Evolutionary conservation across 768 basidiomycete species (phyloP).

Genomic region (Suillus clintonianus): DNA sequence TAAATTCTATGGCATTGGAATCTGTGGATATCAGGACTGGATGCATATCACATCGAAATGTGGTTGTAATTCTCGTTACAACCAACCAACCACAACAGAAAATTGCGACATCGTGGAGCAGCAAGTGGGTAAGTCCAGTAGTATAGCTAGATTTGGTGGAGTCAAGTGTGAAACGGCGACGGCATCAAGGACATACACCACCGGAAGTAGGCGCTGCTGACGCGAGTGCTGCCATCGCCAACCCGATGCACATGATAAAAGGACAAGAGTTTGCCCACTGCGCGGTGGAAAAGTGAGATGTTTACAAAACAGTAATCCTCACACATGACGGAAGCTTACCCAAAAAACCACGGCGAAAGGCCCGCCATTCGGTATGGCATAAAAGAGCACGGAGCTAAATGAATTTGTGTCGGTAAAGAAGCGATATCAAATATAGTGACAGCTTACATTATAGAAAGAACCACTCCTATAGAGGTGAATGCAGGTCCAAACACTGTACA

Average conservation of each 20-base stretch:
- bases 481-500: constrained; percentile 25
- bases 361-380: constrained; percentile 10
- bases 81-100: constrained; percentile 56
- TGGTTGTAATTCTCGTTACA: too few species aligned
- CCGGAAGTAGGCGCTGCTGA: constrained; percentile 74
- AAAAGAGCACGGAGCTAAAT: constrained; percentile 6
- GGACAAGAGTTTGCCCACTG: constrained; percentile 68
- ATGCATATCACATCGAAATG: not conserved
- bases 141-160: constrained; percentile 35
- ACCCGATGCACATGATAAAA: constrained; percentile 62
- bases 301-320: not conserved
- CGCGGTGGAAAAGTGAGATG: not conserved
- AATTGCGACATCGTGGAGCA: constrained; percentile 43
- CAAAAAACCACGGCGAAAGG: constrained; percentile 10
- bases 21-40: constrained; percentile 29
- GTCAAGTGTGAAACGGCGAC: not conserved
- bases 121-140: constrained; percentile 53
- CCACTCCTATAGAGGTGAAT: constrained; percentile 30
- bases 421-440: not conserved
- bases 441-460: constrained; percentile 18
- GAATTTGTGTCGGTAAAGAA: too few species aligned
- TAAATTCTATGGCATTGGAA: constrained; percentile 49
- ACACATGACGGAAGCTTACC: not conserved
- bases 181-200: constrained; percentile 43
- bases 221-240: constrained; percentile 71